Percentiles rank a stretch among this genome's conserved stretches.
Evolutionary conservation across 2,329 filamentous ascomycete species (phyloP).

Genomic region (Xylariales sp.): DNA sequence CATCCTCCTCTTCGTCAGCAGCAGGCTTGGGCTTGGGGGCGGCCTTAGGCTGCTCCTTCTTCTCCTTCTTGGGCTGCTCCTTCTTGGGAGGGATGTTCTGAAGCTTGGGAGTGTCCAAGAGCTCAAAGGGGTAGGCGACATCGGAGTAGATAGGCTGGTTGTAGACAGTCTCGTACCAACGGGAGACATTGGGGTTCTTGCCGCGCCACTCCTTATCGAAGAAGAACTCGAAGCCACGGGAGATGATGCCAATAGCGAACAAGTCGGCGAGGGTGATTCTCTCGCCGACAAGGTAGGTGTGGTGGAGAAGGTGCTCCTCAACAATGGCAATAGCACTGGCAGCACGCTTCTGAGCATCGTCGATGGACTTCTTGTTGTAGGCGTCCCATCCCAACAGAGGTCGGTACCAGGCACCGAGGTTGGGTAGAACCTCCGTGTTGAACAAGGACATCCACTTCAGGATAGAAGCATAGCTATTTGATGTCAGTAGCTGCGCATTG

Average conservation of each 20-base stretch:
- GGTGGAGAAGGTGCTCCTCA: slow-evolving; percentile 82
- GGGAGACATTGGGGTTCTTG: slow-evolving; percentile 77
- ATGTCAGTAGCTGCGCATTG: slow-evolving; percentile 18
- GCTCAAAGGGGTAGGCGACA: slow-evolving; percentile 68
- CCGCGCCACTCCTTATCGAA: slow-evolving; percentile 87
- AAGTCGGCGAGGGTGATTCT: slow-evolving; percentile 94
- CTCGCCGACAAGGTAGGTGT: slow-evolving; percentile 98
- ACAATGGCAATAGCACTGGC: slow-evolving; percentile 66
- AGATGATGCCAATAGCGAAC: slow-evolving; percentile 73
- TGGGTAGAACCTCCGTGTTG: slow-evolving; percentile 78
- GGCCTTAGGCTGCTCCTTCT: slow-evolving; percentile 38
- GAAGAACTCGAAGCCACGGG: slow-evolving; percentile 88
- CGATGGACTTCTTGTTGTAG: slow-evolving; percentile 98
- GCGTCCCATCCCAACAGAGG: slow-evolving; percentile 75
- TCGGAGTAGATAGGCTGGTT: slow-evolving; percentile 89
- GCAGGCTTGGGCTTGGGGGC: slow-evolving; percentile 36
- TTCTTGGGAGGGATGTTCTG: slow-evolving; percentile 71
- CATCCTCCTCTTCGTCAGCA: slow-evolving; percentile 51
- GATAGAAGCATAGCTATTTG: slow-evolving; percentile 78
- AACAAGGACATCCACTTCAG: slow-evolving; percentile 97
- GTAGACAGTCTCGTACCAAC: slow-evolving; percentile 92
- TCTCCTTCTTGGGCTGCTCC: slow-evolving; percentile 61
- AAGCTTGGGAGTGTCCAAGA: slow-evolving; percentile 78
- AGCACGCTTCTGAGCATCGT: slow-evolving; percentile 68
- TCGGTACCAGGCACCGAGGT: slow-evolving; percentile 75